A percentile compares a stretch with the other conserved stretches of the same genome.
Evolutionary conservation across 495 filamentous ascomycete species (phyloP).

Genomic region (Podospora australis): DNA sequence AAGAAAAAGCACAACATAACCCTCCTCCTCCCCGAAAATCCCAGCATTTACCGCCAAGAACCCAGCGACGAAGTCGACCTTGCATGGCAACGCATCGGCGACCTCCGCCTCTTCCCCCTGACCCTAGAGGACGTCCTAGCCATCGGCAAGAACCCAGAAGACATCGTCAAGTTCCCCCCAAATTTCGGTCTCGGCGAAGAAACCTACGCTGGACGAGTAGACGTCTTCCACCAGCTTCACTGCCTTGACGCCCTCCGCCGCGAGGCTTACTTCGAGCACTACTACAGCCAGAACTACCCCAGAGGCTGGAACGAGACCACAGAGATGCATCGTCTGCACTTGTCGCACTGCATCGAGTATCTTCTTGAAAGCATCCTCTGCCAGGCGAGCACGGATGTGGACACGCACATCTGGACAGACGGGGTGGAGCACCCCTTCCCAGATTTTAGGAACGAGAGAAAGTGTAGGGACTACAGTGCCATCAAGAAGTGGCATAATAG

Average conservation of each 20-base stretch:
- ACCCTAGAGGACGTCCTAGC: neutral
- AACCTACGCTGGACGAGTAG: neutral
- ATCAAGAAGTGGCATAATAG: conserved; percentile 1
- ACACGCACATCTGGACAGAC: neutral
- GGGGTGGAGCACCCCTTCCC: conserved; percentile 1
- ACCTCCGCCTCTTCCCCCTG: neutral
- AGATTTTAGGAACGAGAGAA: conserved; percentile 1
- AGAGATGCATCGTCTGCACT: neutral
- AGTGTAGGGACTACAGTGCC: conserved; percentile 4
- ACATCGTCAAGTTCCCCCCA: neutral
- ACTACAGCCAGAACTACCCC: conserved; percentile 1
- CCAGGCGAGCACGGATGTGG: conserved; percentile 1
- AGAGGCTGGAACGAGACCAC: neutral
- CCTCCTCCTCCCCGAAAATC: neutral
- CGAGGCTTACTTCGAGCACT: neutral
- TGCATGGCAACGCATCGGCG: neutral
- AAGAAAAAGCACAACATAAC: neutral
- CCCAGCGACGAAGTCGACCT: conserved; percentile 1
- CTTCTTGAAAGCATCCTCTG: neutral
- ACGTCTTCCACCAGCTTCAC: conserved; percentile 8
- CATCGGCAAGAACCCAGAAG: conserved; percentile 4
- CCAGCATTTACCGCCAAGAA: neutral
- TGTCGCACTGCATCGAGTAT: conserved; percentile 4
- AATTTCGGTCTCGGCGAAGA: neutral
- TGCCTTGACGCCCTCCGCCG: conserved; percentile 5